phyloP scores from a whole-genome alignment of 805 yeast genomes.

The Kazachstania kunashirensis region DNA sequence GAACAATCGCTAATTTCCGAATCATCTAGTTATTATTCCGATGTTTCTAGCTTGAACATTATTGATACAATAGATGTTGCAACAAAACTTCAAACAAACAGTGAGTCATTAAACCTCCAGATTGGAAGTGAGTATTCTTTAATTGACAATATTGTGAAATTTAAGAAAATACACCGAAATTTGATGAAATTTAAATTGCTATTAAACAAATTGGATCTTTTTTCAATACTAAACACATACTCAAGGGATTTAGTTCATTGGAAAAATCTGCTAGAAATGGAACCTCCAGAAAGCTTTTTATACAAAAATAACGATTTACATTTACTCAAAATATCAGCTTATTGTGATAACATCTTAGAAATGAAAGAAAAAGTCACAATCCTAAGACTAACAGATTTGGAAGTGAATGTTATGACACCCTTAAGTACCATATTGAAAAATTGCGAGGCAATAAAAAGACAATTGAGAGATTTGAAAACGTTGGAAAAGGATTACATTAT shows the following conservation, averaged over 20 bases:
- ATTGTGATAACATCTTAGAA: slow-evolving; percentile 19
- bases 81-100: too few species aligned
- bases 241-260: slow-evolving; percentile 19
- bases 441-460: slow-evolving; percentile 19
- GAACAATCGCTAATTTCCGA: too few species aligned
- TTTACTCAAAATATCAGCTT: slow-evolving; percentile 23
- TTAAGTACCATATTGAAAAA: slow-evolving; percentile 16
- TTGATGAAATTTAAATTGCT: slow-evolving; percentile 15
- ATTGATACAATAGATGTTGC: not conserved
- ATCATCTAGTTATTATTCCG: slow-evolving; percentile 8
- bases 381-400: slow-evolving; percentile 20
- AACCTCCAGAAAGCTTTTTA: not conserved
- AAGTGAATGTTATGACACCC: slow-evolving; percentile 24
- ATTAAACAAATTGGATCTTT: slow-evolving; percentile 13
- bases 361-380: slow-evolving; percentile 25
- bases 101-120: too few species aligned
- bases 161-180: slow-evolving; percentile 15
- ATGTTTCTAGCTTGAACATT: not conserved
- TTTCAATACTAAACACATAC: slow-evolving; percentile 14
- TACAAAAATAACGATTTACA: slow-evolving; percentile 9
- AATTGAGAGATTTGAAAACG: slow-evolving; percentile 26
- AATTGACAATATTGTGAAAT: slow-evolving; percentile 16
- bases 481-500: slow-evolving; percentile 30
- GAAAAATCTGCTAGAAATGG: slow-evolving; percentile 21
- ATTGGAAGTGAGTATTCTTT: slow-evolving; percentile 6